These are phyloP conservation scores for Leersia perrieri DNA, from an alignment of 176 grass and related monocot genomes.

Conservation along the genomic window DNA sequence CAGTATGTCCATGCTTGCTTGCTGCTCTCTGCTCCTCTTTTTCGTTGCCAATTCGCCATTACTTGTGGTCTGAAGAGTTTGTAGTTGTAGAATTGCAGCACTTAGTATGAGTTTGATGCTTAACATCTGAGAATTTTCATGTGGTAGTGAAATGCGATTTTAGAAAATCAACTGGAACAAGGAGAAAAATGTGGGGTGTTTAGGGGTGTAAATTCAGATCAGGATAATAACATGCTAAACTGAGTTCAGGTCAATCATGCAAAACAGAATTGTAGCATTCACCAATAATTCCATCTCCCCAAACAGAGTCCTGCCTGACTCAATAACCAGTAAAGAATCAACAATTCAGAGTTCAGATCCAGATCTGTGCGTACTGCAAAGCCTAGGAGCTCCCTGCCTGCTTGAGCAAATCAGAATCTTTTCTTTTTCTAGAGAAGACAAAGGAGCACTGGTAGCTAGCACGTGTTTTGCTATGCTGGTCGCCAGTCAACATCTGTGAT, in stretches of 20 bases:
- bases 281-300: not conserved
- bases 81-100: too few relatives aligned
- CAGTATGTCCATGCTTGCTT: conserved; percentile 31
- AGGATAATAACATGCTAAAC: not conserved
- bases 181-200: too few relatives aligned
- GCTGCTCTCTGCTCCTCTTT: not conserved
- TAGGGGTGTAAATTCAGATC: not conserved
- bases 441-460: not conserved
- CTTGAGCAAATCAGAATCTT: not conserved
- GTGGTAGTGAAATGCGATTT: not conserved
- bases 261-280: too few relatives aligned
- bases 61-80: too few relatives aligned
- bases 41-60: not conserved
- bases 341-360: conserved; percentile 16
- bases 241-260: too few relatives aligned
- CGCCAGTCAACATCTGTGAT: not conserved
- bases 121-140: not conserved
- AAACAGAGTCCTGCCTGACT: too few relatives aligned
- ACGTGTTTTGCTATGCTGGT: not conserved
- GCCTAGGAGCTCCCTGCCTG: not conserved
- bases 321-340: not conserved
- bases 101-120: too few relatives aligned
- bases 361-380: conserved; percentile 20
- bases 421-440: not conserved
- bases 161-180: not conserved